A percentile compares a stretch with the other conserved stretches of the same genome.
Evolutionary conservation across 768 basidiomycete genomes (phyloP).

Genomic region (Suillus fuscotomentosus): DNA sequence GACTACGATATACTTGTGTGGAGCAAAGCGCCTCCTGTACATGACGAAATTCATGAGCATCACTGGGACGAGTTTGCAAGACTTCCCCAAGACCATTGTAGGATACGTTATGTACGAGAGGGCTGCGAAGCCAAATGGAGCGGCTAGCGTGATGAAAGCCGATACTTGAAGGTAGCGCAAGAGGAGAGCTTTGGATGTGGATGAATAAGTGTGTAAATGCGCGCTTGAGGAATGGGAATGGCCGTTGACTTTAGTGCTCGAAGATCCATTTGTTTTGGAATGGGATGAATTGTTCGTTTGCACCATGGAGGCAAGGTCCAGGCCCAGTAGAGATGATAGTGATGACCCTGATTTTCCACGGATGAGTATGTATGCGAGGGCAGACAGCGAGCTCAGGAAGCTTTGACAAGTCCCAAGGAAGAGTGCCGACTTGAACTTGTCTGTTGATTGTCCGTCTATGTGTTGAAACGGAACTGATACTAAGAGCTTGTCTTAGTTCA

Average conservation of each 20-base stretch:
- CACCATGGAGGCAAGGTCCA: constrained; percentile 34
- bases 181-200: constrained; percentile 50
- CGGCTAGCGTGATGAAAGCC: constrained; percentile 83
- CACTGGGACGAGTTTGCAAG: constrained; percentile 98
- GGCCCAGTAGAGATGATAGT: constrained; percentile 58
- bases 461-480: constrained; percentile 85
- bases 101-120: constrained; percentile 97
- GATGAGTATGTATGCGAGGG: constrained; percentile 70
- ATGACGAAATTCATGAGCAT: constrained; percentile 97
- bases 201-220: constrained; percentile 25
- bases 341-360: constrained; percentile 56
- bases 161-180: constrained; percentile 81
- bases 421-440: constrained; percentile 83
- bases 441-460: constrained; percentile 55
- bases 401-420: constrained; percentile 88
- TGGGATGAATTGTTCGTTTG: constrained; percentile 21
- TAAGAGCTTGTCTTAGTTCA: constrained; percentile 24
- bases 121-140: constrained; percentile 95
- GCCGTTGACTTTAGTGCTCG: constrained; percentile 38
- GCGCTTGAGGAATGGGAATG: constrained; percentile 19
- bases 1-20: constrained; percentile 95
- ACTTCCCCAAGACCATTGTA: constrained; percentile 98
- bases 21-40: constrained; percentile 89
- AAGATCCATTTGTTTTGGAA: constrained; percentile 24
- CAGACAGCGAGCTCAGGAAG: constrained; percentile 70